Conservation (phyloP, 2,329 filamentous ascomycete species). For the Aspergillus pseudoglaucus region DNA sequence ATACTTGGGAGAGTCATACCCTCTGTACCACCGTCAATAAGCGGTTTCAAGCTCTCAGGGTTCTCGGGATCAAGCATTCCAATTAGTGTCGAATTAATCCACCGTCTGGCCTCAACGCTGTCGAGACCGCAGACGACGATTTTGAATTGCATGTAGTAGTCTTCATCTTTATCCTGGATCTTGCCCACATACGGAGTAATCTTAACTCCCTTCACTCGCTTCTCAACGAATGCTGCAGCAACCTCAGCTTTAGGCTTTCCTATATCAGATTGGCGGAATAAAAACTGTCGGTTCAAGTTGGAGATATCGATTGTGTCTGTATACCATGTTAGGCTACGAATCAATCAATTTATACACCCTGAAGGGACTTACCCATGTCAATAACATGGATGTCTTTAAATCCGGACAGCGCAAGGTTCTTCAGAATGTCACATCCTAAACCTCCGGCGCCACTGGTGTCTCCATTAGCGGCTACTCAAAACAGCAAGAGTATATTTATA, state of each 20-base stretch:
- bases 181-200: slow-evolving; percentile 92
- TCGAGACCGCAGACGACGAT: slow-evolving; percentile 90
- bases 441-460: slow-evolving; percentile 75
- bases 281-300: slow-evolving; percentile 94
- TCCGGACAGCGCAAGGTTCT: slow-evolving; percentile 88
- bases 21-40: slow-evolving; percentile 95
- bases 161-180: slow-evolving; percentile 94
- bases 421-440: slow-evolving; percentile 91
- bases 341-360: background rate
- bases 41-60: slow-evolving; percentile 78
- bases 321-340: slow-evolving; percentile 9
- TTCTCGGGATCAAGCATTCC: slow-evolving; percentile 81
- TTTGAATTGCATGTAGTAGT: slow-evolving; percentile 96
- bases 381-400: slow-evolving; percentile 98
- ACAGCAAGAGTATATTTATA: slow-evolving; percentile 10
- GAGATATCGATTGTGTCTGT: slow-evolving; percentile 96
- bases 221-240: slow-evolving; percentile 84
- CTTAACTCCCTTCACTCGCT: slow-evolving; percentile 77
- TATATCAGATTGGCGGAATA: slow-evolving; percentile 87
- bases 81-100: slow-evolving; percentile 94
- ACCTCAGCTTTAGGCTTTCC: slow-evolving; percentile 91
- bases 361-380: slow-evolving; percentile 71
- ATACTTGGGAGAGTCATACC: slow-evolving; percentile 37
- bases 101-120: slow-evolving; percentile 93
- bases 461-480: slow-evolving; percentile 22